Percentiles rank a stretch among this genome's conserved stretches.
Evolutionary conservation across 1,284 basidiomycete genomes (phyloP).

Genomic region (Blastosporella zonata): DNA sequence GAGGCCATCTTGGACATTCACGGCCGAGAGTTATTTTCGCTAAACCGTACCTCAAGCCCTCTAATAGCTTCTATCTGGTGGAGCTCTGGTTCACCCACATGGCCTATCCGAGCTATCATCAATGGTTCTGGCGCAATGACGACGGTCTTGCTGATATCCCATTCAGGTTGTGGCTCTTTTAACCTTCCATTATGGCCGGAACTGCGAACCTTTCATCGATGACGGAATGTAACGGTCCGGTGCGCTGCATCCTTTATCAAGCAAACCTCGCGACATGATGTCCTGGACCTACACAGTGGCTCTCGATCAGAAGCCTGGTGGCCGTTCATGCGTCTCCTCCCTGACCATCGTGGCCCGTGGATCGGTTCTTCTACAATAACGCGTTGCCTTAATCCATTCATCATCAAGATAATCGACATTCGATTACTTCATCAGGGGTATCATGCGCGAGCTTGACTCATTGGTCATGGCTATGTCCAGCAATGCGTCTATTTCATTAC

Average conservation of each 20-base stretch:
- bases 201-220: constrained; percentile 8
- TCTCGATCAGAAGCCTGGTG: neutral
- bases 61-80: neutral
- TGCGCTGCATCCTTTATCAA: constrained; percentile 12
- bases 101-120: constrained; percentile 8
- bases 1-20: neutral
- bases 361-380: neutral
- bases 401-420: neutral
- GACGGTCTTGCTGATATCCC: neutral
- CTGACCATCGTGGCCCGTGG: neutral
- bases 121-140: constrained; percentile 6
- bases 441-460: too few relatives aligned
- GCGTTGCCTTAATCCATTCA: neutral
- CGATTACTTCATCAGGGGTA: too few relatives aligned
- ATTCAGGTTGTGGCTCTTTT: constrained; percentile 3
- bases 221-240: constrained; percentile 5
- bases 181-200: constrained; percentile 3
- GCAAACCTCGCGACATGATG: constrained; percentile 4
- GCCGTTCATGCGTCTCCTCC: neutral
- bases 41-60: neutral
- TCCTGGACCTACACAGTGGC: neutral
- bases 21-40: constrained; percentile 9
- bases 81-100: constrained; percentile 5
- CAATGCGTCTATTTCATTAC: too few relatives aligned
- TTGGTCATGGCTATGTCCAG: too few relatives aligned